Evolutionary conservation across 441 rosid genomes (phyloP).

Genomic region (Omphalea diandra): DNA sequence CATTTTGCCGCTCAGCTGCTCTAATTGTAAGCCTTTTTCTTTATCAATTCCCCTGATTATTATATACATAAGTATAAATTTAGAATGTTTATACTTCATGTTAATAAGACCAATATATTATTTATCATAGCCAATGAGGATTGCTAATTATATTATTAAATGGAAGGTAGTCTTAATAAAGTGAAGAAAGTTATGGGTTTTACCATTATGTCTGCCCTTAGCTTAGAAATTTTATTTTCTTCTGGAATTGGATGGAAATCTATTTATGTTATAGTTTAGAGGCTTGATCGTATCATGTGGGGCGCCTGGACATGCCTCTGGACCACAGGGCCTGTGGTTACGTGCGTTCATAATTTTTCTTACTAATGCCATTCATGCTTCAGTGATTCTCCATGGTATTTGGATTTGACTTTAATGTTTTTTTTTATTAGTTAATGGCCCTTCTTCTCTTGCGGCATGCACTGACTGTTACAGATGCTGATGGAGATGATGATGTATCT

Average conservation of each 20-base stretch:
- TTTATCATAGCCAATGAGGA: background rate
- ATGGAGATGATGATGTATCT: conserved; percentile 70
- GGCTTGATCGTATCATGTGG: background rate
- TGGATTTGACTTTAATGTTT: conserved; percentile 14
- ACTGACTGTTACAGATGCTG: conserved; percentile 55
- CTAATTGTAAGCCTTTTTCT: conserved; percentile 51
- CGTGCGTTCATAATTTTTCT: background rate
- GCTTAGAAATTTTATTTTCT: background rate
- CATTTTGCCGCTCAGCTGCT: conserved; percentile 94
- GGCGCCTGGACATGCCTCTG: background rate
- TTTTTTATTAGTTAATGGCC: conserved; percentile 61
- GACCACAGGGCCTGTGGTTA: background rate
- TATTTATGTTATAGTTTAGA: background rate
- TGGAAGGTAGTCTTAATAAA: background rate
- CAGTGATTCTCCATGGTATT: conserved; percentile 3
- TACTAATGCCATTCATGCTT: background rate
- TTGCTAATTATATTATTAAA: background rate
- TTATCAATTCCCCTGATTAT: background rate
- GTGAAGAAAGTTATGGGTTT: background rate
- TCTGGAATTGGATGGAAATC: background rate
- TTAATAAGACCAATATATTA: too few species aligned
- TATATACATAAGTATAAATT: background rate
- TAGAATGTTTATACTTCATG: background rate
- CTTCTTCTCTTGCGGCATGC: conserved; percentile 86
- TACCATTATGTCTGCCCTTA: background rate